Conservation (phyloP, 805 yeast species). For the Metschnikowia kofuensis region DNA sequence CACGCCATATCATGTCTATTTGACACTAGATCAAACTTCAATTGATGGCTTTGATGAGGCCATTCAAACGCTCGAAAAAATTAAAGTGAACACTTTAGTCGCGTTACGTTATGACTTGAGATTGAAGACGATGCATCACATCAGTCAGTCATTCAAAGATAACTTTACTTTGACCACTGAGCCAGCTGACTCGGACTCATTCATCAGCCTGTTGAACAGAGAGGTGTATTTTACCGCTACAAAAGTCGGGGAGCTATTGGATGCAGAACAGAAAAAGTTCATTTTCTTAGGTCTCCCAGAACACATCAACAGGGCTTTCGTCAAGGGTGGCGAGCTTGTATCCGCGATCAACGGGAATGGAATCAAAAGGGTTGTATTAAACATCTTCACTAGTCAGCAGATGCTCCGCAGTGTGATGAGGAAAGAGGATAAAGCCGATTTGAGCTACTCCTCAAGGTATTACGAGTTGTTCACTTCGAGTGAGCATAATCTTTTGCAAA, state of each 20-base stretch:
- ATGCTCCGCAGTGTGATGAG: constrained; percentile 57
- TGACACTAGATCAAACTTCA: constrained; percentile 32
- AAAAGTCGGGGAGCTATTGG: constrained; percentile 31
- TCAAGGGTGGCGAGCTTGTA: constrained; percentile 51
- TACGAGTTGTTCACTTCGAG: constrained; percentile 53
- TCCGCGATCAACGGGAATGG: constrained; percentile 55
- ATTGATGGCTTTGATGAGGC: constrained; percentile 36
- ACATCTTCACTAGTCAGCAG: constrained; percentile 66
- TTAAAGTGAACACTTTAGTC: constrained; percentile 39
- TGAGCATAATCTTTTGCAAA: constrained; percentile 46
- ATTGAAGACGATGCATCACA: constrained; percentile 49
- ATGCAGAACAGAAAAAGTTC: constrained; percentile 29
- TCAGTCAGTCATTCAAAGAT: constrained; percentile 46
- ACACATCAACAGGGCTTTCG: constrained; percentile 49
- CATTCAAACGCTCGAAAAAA: constrained; percentile 29
- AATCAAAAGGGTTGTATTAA: constrained; percentile 54
- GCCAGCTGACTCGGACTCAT: constrained; percentile 59
- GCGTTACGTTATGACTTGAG: constrained; percentile 58
- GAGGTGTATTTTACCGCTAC: constrained; percentile 47
- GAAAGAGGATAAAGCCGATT: constrained; percentile 52
- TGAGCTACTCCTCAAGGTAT: constrained; percentile 50
- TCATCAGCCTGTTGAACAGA: constrained; percentile 49
- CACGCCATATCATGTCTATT: constrained; percentile 26
- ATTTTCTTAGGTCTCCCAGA: constrained; percentile 47
- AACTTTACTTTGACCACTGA: constrained; percentile 54